Evolutionary conservation across 1,284 basidiomycete genomes (phyloP).

Genomic region (Chalciporus sp.): DNA sequence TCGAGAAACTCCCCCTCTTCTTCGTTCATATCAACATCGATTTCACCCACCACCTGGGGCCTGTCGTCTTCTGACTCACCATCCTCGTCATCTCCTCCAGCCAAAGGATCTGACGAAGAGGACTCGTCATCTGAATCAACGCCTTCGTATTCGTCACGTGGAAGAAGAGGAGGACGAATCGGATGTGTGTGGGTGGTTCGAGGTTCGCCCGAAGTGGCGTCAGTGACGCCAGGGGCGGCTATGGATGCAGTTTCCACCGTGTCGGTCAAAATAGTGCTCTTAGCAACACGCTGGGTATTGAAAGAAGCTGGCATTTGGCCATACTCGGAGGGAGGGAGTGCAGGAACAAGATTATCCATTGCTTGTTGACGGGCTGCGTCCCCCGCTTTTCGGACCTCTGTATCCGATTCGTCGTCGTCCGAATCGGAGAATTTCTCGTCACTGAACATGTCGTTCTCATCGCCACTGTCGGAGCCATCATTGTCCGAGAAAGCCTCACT

Average conservation of each 20-base stretch:
- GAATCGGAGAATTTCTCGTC: conserved; percentile 46
- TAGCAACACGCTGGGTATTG: conserved; percentile 68
- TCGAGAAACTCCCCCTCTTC: conserved; percentile 92
- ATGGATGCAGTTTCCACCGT: conserved; percentile 31
- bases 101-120: conserved; percentile 35
- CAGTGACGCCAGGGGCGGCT: conserved; percentile 3
- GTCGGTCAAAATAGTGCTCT: conserved; percentile 50
- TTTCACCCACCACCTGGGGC: conserved; percentile 77
- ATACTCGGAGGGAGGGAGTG: conserved; percentile 71
- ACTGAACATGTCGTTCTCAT: conserved; percentile 40
- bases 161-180: conserved; percentile 74
- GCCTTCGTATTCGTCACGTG: conserved; percentile 81
- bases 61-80: conserved; percentile 73
- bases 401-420: conserved; percentile 40
- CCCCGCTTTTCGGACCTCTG: conserved; percentile 33
- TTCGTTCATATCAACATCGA: conserved; percentile 85
- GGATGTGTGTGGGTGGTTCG: conserved; percentile 18
- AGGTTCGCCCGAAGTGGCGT: conserved; percentile 7
- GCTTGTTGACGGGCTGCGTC: conserved; percentile 52
- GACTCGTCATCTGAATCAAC: conserved; percentile 85
- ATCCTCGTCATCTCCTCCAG: conserved; percentile 53
- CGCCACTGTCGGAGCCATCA: conserved; percentile 44
- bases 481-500: conserved; percentile 68
- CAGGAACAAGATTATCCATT: conserved; percentile 73
- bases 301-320: conserved; percentile 78